Evolutionary conservation across 2,329 filamentous ascomycete species (phyloP), one percentile per base, ranked within the genome.

Genomic region (Clonostachys sp.): DNA sequence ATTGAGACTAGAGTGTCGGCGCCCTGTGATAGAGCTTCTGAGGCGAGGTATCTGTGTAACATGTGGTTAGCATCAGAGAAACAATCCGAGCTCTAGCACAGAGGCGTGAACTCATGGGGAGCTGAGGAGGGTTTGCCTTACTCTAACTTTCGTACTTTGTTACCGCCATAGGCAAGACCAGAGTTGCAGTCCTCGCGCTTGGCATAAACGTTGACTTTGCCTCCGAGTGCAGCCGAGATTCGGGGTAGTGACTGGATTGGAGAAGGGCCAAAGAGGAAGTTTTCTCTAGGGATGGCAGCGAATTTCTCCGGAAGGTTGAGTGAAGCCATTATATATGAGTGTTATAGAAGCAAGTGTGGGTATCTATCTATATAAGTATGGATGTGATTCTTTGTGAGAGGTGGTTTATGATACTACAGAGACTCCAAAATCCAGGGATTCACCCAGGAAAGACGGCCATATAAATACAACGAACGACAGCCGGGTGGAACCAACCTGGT

Each of bases 131-230:
- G 20, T 30, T 30, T 30, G 17, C 57, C 60, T 53, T 60, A 80
- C 71, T 88, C 84, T 3, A 87, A 72, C 63, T 87, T 87, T 49
- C 84, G 74, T 33, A 78, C 81, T 65, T 87, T 87, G 69, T 87
- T 87, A 46, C 83, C 84, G 36, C 84, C 84, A 56, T 75, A 86
- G 4, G 83, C 83, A 16, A 86, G 73, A 1, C 78, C 80, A 2
- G 81, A 85, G 65, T 85, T 86, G 58, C 82, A 81, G 65, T 89
- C 86, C 54, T 89, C 85, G 45, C 85, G 77, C 65, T 89, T 89
- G 46, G 85, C 84, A 59, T 81, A 89, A 52, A 89, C 76, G 17
- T 74, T 71, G 39, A 86, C 79, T 55, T 75, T 75, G 33, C 75
- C 75, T 44, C 78, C 76, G 6, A 87, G 74, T 20, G 78, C 80